A percentile compares a stretch with the other conserved stretches of the same genome.
These are phyloP conservation scores for Chytriomyces hyalinus DNA, from an alignment of 192 early-diverging fungal species.

Conservation along the genomic window DNA sequence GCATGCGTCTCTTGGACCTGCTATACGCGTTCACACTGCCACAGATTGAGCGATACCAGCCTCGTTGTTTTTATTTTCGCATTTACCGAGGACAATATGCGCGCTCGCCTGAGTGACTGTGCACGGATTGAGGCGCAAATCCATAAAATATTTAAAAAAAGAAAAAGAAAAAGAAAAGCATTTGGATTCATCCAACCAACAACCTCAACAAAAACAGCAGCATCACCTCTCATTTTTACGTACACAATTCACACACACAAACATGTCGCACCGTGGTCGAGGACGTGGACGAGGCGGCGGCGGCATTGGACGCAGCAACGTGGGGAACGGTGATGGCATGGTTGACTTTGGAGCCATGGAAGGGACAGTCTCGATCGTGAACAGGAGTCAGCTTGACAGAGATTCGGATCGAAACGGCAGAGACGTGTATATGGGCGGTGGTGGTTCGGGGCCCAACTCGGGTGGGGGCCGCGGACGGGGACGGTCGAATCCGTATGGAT, in stretches of 20 bases:
- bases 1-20: background rate
- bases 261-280: background rate
- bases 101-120: background rate
- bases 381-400: background rate
- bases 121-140: background rate
- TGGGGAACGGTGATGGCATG: background rate
- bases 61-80: background rate
- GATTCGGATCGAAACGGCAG: background rate
- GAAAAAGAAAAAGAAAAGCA: background rate
- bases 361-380: background rate
- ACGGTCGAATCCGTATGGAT: constrained; percentile 4
- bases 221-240: background rate
- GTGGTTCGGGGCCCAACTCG: background rate
- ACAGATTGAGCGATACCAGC: background rate
- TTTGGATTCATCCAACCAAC: background rate
- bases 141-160: background rate
- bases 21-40: background rate
- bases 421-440: background rate
- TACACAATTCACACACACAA: background rate
- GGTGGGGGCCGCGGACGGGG: background rate
- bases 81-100: background rate
- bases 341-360: constrained; percentile 17
- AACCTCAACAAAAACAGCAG: background rate
- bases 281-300: constrained; percentile 23
- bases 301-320: background rate